Evolutionary conservation across 228 moss, liverwort and hornwort species (phyloP).

Genomic region (Sphagnum fallax): DNA sequence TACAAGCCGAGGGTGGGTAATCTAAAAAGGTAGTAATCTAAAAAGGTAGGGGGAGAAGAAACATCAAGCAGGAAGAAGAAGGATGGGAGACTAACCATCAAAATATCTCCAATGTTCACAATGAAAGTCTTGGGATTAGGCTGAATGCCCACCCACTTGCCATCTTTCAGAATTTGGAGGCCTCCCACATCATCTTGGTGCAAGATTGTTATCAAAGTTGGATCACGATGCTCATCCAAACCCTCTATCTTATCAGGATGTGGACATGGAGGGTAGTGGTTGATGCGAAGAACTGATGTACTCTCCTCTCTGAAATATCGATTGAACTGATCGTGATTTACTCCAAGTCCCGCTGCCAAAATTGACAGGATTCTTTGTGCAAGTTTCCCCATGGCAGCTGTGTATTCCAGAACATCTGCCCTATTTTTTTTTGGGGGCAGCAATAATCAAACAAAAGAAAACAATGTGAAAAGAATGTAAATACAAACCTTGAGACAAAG

Average conservation of each 20-base stretch:
- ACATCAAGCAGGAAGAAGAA: not conserved
- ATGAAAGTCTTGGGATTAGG: slow-evolving; percentile 25
- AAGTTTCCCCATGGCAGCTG: not conserved
- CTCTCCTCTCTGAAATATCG: not conserved
- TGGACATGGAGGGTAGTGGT: slow-evolving; percentile 14
- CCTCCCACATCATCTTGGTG: slow-evolving; percentile 26
- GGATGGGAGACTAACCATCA: slow-evolving; percentile 14
- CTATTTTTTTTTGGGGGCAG: not conserved
- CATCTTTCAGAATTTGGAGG: slow-evolving; percentile 17
- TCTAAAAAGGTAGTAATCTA: not conserved
- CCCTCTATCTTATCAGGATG: slow-evolving; percentile 8
- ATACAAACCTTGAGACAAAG: too few relatives aligned
- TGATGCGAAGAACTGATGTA: not conserved
- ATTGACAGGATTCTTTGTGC: not conserved
- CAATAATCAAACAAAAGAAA: not conserved
- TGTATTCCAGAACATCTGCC: not conserved
- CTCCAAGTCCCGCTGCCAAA: not conserved
- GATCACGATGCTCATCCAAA: slow-evolving; percentile 15
- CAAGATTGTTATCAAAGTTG: slow-evolving; percentile 22
- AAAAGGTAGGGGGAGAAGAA: not conserved
- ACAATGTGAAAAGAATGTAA: too few relatives aligned
- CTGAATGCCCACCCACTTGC: slow-evolving; percentile 20
- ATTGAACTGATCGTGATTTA: too few relatives aligned
- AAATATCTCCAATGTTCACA: slow-evolving; percentile 40
- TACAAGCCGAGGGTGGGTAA: not conserved